These are phyloP conservation scores for Kwoniella botswanensis DNA, from an alignment of 768 basidiomycete genomes.

Conservation along the genomic window DNA sequence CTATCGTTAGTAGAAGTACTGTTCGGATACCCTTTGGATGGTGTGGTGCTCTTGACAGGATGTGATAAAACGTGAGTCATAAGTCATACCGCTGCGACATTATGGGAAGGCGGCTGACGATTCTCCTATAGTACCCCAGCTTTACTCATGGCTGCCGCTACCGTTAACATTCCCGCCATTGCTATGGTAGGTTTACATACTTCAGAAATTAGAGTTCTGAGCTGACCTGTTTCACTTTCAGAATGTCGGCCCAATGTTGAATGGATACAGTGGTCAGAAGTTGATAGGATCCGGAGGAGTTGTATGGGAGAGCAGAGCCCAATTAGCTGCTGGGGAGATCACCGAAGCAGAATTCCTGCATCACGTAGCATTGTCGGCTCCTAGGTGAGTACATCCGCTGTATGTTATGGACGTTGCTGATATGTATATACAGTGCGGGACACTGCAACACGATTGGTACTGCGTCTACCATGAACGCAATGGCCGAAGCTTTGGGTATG, in stretches of 20 bases:
- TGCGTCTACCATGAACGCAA: slow-evolving; percentile 56
- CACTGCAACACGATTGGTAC: slow-evolving; percentile 58
- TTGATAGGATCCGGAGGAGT: slow-evolving; percentile 55
- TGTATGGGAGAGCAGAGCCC: slow-evolving; percentile 50
- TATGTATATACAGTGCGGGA: slow-evolving; percentile 34
- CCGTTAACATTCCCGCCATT: slow-evolving; percentile 56
- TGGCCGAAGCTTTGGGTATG: slow-evolving; percentile 57
- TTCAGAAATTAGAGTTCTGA: neutral
- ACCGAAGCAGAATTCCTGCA: slow-evolving; percentile 49
- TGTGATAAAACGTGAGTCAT: slow-evolving; percentile 50
- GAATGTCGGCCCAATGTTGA: slow-evolving; percentile 57
- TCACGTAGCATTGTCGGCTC: slow-evolving; percentile 46
- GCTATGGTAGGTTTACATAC: slow-evolving; percentile 30
- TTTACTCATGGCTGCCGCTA: slow-evolving; percentile 54
- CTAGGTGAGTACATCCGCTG: slow-evolving; percentile 32
- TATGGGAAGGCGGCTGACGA: slow-evolving; percentile 10
- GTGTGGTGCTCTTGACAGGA: slow-evolving; percentile 55
- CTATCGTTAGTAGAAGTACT: slow-evolving; percentile 54
- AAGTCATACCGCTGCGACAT: neutral
- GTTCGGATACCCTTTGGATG: slow-evolving; percentile 56
- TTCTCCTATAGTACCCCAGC: slow-evolving; percentile 40
- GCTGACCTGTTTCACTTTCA: neutral
- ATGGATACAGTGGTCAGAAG: slow-evolving; percentile 44
- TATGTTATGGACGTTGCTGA: neutral
- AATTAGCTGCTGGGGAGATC: slow-evolving; percentile 45